Evolutionary conservation across 148 eudicot species (phyloP), one percentile per base, ranked within the genome.

Genomic region (Persicaria maculosa): DNA sequence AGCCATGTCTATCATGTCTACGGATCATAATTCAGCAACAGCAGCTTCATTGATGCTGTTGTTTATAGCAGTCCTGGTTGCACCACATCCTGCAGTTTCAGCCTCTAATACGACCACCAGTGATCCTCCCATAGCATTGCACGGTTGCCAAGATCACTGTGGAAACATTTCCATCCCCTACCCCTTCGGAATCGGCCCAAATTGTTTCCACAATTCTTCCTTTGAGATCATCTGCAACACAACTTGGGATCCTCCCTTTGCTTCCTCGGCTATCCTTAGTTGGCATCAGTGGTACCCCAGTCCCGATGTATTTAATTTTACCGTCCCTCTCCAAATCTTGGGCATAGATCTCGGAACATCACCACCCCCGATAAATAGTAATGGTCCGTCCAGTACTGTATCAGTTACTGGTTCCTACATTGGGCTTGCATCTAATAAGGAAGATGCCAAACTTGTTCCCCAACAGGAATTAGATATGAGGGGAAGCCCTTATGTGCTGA

Each of bases 181-280:
- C 69, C 69, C 69, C 16, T 64, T 64, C 5, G 69, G 47, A 64
- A 64, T 64, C 69, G 69, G 69, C 9, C 3, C 46, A 12, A 64
- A 64, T 2, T 64, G 69, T 36, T 10, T 14, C 46, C 69, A 64
- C 45, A 40, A 64, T 46, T 40, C 69, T 5, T 64, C n/a, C 45
- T 64, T 64, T 36, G 17, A 19, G 44, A 40, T 64, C 69, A 1
- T 40, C 46, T 64, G 69, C 46, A 62, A 62, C 44, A 6, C 61
- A 8, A 16, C 57, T 6, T 22, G 25, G 16, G 20, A 7, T 4
- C 64, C 12, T n/a, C 12, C 36, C 14, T 2, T 15, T 15, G n/a
- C 59, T 4, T 54, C 4, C 59, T 54, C 20, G 6, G 16, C 20
- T 5, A 50, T 8, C 14, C 53, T 50, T 2, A 50, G 12, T 7